Evolutionary conservation across 495 filamentous ascomycete species (phyloP).

Genomic region (Penicillium taxi): DNA sequence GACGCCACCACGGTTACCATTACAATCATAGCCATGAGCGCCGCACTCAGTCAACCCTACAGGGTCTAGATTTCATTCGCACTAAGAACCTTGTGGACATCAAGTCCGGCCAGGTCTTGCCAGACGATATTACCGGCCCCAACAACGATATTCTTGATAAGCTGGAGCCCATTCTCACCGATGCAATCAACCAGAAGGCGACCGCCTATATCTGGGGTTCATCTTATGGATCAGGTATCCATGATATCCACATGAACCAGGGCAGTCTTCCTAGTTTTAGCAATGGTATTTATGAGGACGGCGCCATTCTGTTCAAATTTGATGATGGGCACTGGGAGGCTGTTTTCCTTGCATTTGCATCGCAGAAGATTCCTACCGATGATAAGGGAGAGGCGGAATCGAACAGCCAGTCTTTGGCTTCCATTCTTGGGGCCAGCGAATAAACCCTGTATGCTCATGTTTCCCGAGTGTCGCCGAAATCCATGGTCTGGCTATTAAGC

Average conservation of each 20-base stretch:
- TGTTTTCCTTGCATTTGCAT: slow-evolving; percentile 20
- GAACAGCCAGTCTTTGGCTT: slow-evolving; percentile 15
- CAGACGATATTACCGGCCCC: slow-evolving; percentile 13
- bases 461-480: slow-evolving; percentile 2
- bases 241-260: slow-evolving; percentile 42
- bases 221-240: slow-evolving; percentile 30
- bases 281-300: slow-evolving; percentile 34
- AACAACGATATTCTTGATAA: slow-evolving; percentile 29
- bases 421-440: slow-evolving; percentile 8
- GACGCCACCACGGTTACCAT: neutral
- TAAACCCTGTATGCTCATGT: slow-evolving; percentile 1
- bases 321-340: slow-evolving; percentile 20
- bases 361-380: slow-evolving; percentile 18
- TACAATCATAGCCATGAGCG: neutral
- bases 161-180: slow-evolving; percentile 26
- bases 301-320: slow-evolving; percentile 33
- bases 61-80: slow-evolving; percentile 21
- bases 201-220: slow-evolving; percentile 29
- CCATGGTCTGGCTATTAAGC: too few relatives aligned
- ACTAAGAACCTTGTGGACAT: slow-evolving; percentile 17
- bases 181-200: slow-evolving; percentile 26
- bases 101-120: slow-evolving; percentile 15
- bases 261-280: slow-evolving; percentile 25
- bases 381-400: slow-evolving; percentile 11
- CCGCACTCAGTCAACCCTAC: slow-evolving; percentile 8